These are phyloP conservation scores for Ophiosphaerella narmari DNA, from an alignment of 2,329 filamentous ascomycete species.

Conservation along the genomic window DNA sequence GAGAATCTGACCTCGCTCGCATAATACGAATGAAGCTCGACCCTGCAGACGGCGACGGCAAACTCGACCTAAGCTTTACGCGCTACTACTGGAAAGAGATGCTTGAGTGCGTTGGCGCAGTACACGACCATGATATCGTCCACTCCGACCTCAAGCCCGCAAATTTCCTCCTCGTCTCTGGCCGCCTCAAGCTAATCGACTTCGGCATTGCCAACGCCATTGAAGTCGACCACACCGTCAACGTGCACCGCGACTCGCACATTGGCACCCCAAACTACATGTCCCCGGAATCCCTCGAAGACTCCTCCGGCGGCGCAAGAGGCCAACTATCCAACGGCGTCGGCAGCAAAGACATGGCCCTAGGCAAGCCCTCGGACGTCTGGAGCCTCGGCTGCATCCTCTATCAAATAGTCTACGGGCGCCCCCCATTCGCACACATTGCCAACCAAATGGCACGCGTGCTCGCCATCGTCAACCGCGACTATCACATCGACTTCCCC, in stretches of 20 bases:
- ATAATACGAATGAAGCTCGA: constrained; percentile 73
- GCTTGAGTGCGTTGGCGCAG: constrained; percentile 90
- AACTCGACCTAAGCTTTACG: constrained; percentile 86
- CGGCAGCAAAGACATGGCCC: constrained; percentile 79
- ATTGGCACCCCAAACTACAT: constrained; percentile 98
- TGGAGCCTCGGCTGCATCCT: constrained; percentile 97
- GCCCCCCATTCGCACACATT: constrained; percentile 93
- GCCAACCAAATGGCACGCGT: constrained; percentile 84
- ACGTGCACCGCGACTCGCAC: constrained; percentile 94
- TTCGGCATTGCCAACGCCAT: constrained; percentile 99
- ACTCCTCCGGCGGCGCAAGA: constrained; percentile 69
- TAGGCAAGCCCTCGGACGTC: constrained; percentile 93
- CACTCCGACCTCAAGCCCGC: constrained; percentile 97
- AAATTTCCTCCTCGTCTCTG: constrained; percentile 92
- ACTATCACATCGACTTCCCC: constrained; percentile 74
- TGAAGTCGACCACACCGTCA: constrained; percentile 91
- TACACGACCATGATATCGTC: constrained; percentile 89
- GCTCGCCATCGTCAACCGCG: constrained; percentile 81
- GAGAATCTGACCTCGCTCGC: constrained; percentile 89
- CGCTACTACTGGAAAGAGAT: constrained; percentile 99
- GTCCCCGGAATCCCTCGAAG: constrained; percentile 92
- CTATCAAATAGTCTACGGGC: constrained; percentile 98
- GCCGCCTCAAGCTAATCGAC: constrained; percentile 92
- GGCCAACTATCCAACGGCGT: constrained; percentile 45
- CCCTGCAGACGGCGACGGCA: constrained; percentile 51